Evolutionary conservation across 164 flowering plant genomes (phyloP).

Genomic region (Nymphaea colorata): DNA sequence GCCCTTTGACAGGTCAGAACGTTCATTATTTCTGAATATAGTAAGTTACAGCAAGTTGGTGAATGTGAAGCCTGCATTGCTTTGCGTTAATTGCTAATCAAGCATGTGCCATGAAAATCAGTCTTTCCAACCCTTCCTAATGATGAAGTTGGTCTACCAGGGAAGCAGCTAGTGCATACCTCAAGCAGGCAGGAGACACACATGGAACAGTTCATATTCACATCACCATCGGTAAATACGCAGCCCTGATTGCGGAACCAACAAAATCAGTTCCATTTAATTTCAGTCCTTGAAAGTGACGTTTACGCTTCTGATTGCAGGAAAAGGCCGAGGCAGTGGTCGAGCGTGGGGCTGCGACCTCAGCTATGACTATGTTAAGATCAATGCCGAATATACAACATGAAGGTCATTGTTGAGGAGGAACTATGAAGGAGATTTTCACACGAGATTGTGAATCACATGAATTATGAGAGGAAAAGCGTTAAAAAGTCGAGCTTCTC

Average conservation of each 20-base stretch:
- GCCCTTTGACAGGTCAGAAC: conserved; percentile 63
- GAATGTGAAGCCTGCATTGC: no score
- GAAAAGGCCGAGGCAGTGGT: conserved; percentile 60
- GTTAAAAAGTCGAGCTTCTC: no score
- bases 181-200: conserved; percentile 60
- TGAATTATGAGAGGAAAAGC: conserved; percentile 2
- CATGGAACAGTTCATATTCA: conserved; percentile 74
- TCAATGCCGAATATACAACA: conserved; percentile 93
- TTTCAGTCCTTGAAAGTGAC: neutral
- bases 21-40: neutral
- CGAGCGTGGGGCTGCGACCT: conserved; percentile 96
- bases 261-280: neutral
- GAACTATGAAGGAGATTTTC: neutral
- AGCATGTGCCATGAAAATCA: no score
- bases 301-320: conserved; percentile 20
- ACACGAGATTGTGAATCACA: conserved; percentile 3
- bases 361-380: conserved; percentile 91
- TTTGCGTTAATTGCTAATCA: no score
- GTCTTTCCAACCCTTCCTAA: no score
- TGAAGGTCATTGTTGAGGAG: conserved; percentile 8
- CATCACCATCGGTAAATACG: conserved; percentile 58
- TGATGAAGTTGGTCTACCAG: conserved; percentile 21
- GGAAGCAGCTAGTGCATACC: conserved; percentile 69
- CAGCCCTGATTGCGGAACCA: neutral
- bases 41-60: neutral